Conservation (phyloP, 495 filamentous ascomycete genomes). For the Aspergillus coremiiformis region DNA sequence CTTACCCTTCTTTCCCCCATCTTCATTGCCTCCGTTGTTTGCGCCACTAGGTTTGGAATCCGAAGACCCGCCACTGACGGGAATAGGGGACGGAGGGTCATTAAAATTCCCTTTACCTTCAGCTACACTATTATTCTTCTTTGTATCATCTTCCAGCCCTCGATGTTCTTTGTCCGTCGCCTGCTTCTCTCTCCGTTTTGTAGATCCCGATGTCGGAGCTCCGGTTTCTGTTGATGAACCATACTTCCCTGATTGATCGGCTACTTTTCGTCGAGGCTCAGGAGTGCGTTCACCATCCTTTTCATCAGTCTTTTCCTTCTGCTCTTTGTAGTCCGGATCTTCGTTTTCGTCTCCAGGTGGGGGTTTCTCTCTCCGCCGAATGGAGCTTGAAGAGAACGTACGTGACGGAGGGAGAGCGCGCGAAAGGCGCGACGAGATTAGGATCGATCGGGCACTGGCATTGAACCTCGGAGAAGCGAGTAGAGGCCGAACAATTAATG, state of each 20-base stretch:
- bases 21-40: constrained; percentile 43
- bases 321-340: constrained; percentile 27
- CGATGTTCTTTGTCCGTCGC: constrained; percentile 35
- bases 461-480: constrained; percentile 31
- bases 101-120: constrained; percentile 36
- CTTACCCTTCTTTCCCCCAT: constrained; percentile 51
- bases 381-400: constrained; percentile 37
- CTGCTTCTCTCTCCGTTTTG: constrained; percentile 34
- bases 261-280: constrained; percentile 29
- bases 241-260: constrained; percentile 30
- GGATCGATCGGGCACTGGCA: constrained; percentile 28
- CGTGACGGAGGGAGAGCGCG: constrained; percentile 29
- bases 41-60: constrained; percentile 45
- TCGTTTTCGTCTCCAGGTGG: constrained; percentile 33
- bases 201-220: constrained; percentile 25
- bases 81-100: constrained; percentile 43
- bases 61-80: constrained; percentile 30
- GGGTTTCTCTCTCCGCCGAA: constrained; percentile 38
- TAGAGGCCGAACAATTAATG: constrained; percentile 28
- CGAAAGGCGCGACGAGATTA: constrained; percentile 23
- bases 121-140: constrained; percentile 29
- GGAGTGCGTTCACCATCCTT: constrained; percentile 26
- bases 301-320: constrained; percentile 26
- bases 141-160: constrained; percentile 34
- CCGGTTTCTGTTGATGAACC: constrained; percentile 21